A percentile compares a stretch with the other conserved stretches of the same genome.
Evolutionary conservation across 306 rosid genomes (phyloP).

Genomic region (Elaeagnus macrophylla): DNA sequence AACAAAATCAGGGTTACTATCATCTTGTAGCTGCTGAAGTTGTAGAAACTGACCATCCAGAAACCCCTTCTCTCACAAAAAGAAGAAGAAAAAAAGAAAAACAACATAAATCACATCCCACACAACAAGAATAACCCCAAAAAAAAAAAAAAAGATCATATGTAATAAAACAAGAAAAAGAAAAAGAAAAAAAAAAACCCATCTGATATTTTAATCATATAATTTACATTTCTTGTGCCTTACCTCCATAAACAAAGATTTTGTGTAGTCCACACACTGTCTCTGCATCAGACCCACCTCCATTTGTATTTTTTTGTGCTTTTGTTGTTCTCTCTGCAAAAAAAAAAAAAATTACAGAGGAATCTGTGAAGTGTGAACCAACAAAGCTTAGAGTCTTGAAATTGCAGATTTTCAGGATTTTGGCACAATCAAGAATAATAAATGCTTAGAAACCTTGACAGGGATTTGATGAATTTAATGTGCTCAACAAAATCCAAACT

Average conservation of each 20-base stretch:
- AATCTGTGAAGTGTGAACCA: constrained; percentile 20
- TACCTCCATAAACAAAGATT: constrained; percentile 73
- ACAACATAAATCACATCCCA: constrained; percentile 10
- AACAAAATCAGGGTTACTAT: constrained; percentile 90
- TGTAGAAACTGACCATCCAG: constrained; percentile 85
- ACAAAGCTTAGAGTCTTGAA: constrained; percentile 18
- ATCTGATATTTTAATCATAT: constrained; percentile 2
- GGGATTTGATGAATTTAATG: constrained; percentile 16
- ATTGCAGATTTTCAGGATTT: constrained; percentile 38
- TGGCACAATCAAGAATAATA: constrained; percentile 24
- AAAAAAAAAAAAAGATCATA: constrained; percentile 18
- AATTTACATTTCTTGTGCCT: constrained; percentile 1
- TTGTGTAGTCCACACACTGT: constrained; percentile 72
- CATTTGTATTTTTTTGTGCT: constrained; percentile 31
- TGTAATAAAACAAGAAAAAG: not conserved
- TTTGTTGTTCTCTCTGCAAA: constrained; percentile 17
- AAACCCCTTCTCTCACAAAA: constrained; percentile 45
- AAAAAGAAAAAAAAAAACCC: constrained; percentile 12
- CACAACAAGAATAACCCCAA: constrained; percentile 14
- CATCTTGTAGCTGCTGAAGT: constrained; percentile 95
- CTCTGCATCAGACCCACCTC: constrained; percentile 89
- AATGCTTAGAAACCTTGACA: constrained; percentile 19
- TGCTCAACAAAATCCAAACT: constrained; percentile 14
- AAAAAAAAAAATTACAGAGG: not conserved
- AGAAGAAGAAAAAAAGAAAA: not conserved